phyloP scores from a whole-genome alignment of 1,284 basidiomycete genomes.

The Malassezia sympodialis region DNA sequence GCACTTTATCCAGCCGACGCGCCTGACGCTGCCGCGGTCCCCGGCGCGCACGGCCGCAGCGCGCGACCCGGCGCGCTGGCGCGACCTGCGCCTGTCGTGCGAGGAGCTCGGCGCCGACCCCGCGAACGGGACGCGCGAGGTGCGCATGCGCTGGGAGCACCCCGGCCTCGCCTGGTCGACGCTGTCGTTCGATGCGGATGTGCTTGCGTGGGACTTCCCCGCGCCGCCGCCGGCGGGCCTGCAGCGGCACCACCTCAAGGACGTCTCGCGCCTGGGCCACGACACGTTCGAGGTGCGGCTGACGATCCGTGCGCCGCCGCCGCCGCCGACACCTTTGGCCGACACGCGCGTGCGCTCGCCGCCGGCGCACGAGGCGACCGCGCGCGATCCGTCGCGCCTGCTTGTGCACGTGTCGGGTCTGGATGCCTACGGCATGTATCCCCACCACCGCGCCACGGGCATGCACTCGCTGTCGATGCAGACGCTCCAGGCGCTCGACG shows the following conservation, averaged over 20 bases:
- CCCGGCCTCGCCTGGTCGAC: constrained; percentile 82
- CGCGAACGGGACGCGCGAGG: constrained; percentile 61
- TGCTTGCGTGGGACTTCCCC: constrained; percentile 64
- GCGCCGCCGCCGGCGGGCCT: constrained; percentile 53
- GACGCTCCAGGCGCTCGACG: constrained; percentile 32
- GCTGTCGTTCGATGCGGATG: constrained; percentile 83
- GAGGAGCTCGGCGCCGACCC: constrained; percentile 57
- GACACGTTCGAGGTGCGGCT: constrained; percentile 65
- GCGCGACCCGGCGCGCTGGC: constrained; percentile 5
- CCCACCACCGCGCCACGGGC: constrained; percentile 24
- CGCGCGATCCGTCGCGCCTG: constrained; percentile 22
- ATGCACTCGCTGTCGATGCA: constrained; percentile 22
- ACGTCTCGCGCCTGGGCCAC: constrained; percentile 69
- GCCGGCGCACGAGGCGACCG: constrained; percentile 7
- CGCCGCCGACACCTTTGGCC: not conserved
- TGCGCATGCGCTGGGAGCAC: constrained; percentile 67
- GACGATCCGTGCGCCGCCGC: constrained; percentile 53
- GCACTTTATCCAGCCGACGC: constrained; percentile 68
- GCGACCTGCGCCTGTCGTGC: constrained; percentile 7
- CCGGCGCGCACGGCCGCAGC: not conserved
- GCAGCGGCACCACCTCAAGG: constrained; percentile 81
- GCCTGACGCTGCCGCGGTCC: constrained; percentile 57
- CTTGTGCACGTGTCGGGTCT: constrained; percentile 31
- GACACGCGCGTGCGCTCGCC: constrained; percentile 11
- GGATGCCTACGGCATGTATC: constrained; percentile 34